Evolutionary conservation across 192 early-diverging fungal species (phyloP).

Genomic region (Funneliformis geosporum): DNA sequence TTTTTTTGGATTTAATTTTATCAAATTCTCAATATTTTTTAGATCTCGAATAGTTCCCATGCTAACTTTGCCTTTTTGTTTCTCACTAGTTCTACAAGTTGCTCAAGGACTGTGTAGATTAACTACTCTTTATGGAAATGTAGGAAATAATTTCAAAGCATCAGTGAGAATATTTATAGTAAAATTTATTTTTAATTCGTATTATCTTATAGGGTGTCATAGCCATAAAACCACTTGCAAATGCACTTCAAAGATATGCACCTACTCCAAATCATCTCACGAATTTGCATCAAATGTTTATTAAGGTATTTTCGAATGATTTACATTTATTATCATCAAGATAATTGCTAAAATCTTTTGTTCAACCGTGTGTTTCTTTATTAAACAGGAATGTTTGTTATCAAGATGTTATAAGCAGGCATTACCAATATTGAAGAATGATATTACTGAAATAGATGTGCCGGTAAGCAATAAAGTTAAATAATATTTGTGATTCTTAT

Average conservation of each 20-base stretch:
- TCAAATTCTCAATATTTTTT: no score
- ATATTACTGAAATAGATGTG: constrained; percentile 53
- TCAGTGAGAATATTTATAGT: neutral
- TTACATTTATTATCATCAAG: neutral
- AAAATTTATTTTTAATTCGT: neutral
- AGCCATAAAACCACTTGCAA: constrained; percentile 25
- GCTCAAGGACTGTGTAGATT: constrained; percentile 20
- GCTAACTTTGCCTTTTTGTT: neutral
- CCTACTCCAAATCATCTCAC: constrained; percentile 26
- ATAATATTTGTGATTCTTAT: neutral
- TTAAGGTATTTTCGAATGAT: constrained; percentile 10
- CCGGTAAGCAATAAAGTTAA: constrained; percentile 32
- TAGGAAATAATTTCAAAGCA: neutral
- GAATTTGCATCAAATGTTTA: constrained; percentile 28
- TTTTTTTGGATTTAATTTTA: no score
- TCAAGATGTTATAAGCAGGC: constrained; percentile 53
- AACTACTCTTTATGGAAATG: constrained; percentile 18
- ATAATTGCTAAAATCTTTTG: neutral
- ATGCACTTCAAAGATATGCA: constrained; percentile 24
- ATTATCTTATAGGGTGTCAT: constrained; percentile 27
- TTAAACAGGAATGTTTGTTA: constrained; percentile 47
- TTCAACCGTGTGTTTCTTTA: neutral
- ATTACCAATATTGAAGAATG: constrained; percentile 48
- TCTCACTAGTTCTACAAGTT: constrained; percentile 14
- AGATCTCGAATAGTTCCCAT: no score